Percentiles rank a stretch among this genome's conserved stretches.
These are phyloP conservation scores for Parastagonospora avenae DNA, from an alignment of 2,329 filamentous ascomycete genomes.

Conservation along the genomic window DNA sequence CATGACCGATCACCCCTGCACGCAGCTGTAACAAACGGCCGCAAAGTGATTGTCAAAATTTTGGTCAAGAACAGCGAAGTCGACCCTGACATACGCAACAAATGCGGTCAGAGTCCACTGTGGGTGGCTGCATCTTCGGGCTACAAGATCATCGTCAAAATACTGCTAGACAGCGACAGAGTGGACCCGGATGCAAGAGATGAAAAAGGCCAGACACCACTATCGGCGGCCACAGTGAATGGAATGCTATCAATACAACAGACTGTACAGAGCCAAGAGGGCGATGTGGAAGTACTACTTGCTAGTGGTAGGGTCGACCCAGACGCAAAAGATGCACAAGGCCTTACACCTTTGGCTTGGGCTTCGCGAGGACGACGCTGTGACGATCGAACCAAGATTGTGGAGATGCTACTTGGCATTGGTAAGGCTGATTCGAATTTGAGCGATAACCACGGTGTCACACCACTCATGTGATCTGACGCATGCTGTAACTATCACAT, in stretches of 20 bases:
- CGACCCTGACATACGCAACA: too few species aligned
- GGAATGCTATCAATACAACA: background rate
- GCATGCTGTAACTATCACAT: too few species aligned
- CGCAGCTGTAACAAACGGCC: too few species aligned
- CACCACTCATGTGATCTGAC: too few species aligned
- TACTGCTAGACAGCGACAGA: slow-evolving; percentile 5
- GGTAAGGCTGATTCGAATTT: too few species aligned
- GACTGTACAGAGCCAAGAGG: background rate
- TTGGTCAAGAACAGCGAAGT: too few species aligned
- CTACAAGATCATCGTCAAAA: too few species aligned
- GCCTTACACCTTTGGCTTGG: slow-evolving; percentile 7
- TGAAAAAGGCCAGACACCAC: background rate
- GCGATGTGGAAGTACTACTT: slow-evolving; percentile 10
- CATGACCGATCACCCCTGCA: too few species aligned
- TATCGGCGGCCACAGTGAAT: background rate
- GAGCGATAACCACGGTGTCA: too few species aligned
- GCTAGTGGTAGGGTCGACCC: slow-evolving; percentile 8
- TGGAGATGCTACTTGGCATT: slow-evolving; percentile 3
- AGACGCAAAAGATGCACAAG: slow-evolving; percentile 8
- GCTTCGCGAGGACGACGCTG: slow-evolving; percentile 1
- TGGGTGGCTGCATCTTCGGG: too few species aligned
- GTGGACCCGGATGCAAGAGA: slow-evolving; percentile 3
- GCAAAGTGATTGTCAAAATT: too few species aligned
- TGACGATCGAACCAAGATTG: background rate
- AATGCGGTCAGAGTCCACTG: too few species aligned